phyloP scores from a whole-genome alignment of 2,329 filamentous ascomycete species.

The Pyricularia sp. region DNA sequence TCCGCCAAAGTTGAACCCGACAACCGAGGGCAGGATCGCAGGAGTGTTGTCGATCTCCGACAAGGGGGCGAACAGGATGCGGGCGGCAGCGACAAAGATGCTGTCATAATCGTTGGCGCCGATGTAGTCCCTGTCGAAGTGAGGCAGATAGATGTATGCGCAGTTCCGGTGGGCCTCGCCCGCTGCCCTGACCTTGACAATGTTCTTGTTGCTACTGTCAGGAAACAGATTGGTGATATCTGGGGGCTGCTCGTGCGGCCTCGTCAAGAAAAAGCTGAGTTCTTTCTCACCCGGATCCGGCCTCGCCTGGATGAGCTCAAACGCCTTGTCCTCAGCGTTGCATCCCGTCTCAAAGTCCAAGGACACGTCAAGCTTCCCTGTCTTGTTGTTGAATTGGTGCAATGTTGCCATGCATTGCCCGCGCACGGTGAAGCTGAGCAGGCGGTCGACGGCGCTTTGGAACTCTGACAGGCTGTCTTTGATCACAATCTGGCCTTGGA shows the following conservation, averaged over 20 bases:
- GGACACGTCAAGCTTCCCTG: not conserved
- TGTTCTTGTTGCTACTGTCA: not conserved
- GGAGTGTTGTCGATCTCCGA: not conserved
- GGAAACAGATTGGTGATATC: not conserved
- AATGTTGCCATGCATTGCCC: not conserved
- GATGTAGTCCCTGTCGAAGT: not conserved
- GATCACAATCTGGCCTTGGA: not conserved
- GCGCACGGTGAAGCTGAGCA: not conserved
- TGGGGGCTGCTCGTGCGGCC: not conserved
- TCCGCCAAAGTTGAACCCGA: not conserved
- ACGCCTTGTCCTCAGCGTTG: not conserved
- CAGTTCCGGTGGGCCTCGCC: not conserved
- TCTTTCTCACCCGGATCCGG: not conserved
- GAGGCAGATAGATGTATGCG: conserved; percentile 3
- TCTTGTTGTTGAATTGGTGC: not conserved
- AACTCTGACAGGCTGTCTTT: not conserved
- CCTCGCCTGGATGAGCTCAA: not conserved
- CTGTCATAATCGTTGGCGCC: not conserved
- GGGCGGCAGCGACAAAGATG: not conserved
- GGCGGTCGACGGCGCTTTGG: not conserved
- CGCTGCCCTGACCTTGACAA: not conserved
- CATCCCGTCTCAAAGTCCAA: not conserved
- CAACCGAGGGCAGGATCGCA: not conserved
- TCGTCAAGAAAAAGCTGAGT: not conserved
- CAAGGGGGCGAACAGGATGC: not conserved